These are phyloP conservation scores for Calonectria montana DNA, from an alignment of 2,329 filamentous ascomycete genomes.

Conservation along the genomic window DNA sequence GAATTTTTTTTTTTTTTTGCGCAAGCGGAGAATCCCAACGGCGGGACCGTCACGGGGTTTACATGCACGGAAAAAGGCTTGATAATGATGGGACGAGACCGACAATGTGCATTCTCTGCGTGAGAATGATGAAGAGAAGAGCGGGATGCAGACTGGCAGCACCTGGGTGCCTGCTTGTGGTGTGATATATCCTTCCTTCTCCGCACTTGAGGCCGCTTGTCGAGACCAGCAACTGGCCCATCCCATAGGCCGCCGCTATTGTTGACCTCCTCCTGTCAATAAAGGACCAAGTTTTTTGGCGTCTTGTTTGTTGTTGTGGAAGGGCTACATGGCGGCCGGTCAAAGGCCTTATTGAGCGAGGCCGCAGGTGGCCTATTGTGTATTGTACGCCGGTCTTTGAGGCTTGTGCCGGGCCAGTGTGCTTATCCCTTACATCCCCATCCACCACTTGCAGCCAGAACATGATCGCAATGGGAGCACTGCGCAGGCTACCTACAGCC, in stretches of 20 bases:
- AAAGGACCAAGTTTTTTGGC: slow-evolving; percentile 28
- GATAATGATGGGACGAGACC: background rate
- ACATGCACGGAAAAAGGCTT: slow-evolving; percentile 4
- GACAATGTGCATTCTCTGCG: background rate
- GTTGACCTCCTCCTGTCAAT: slow-evolving; percentile 8
- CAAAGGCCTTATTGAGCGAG: slow-evolving; percentile 28
- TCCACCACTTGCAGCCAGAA: slow-evolving; percentile 11
- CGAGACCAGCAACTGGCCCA: background rate
- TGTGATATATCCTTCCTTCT: slow-evolving; percentile 19
- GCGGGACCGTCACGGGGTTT: background rate
- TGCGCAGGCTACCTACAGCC: slow-evolving; percentile 37
- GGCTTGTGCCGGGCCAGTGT: slow-evolving; percentile 28
- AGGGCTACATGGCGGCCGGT: slow-evolving; percentile 32
- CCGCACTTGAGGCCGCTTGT: slow-evolving; percentile 16
- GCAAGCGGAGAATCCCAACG: background rate
- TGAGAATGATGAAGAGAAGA: background rate
- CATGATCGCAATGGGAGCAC: slow-evolving; percentile 25
- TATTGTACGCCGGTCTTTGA: slow-evolving; percentile 28
- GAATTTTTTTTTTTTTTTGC: slow-evolving; percentile 2
- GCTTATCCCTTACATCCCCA: slow-evolving; percentile 19
- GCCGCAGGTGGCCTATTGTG: slow-evolving; percentile 35
- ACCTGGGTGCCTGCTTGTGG: slow-evolving; percentile 6
- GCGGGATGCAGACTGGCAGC: background rate
- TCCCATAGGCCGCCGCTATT: slow-evolving; percentile 3
- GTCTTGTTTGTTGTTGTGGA: slow-evolving; percentile 43